Conservation (phyloP, 805 yeast genomes). For the Starmerella cellae region DNA sequence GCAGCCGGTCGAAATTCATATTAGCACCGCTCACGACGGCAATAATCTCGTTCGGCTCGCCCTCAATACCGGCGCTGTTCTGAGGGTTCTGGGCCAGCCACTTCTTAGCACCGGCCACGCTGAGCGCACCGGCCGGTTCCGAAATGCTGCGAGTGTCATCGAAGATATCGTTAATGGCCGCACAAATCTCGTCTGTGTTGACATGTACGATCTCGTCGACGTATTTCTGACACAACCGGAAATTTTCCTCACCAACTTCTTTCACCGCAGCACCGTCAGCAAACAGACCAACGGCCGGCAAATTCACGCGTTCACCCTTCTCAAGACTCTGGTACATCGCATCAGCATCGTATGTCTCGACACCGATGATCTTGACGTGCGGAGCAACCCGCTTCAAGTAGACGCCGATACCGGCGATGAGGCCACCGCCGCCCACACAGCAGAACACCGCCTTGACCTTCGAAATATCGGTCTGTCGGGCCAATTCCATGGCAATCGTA, state of each 20-base stretch:
- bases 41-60: constrained; percentile 54
- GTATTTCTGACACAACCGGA: constrained; percentile 57
- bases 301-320: constrained; percentile 39
- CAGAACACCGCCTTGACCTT: constrained; percentile 77
- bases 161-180: constrained; percentile 92
- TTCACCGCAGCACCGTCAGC: constrained; percentile 99
- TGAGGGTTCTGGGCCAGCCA: constrained; percentile 50
- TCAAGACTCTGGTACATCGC: constrained; percentile 68
- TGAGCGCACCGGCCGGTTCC: constrained; percentile 94
- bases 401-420: constrained; percentile 79
- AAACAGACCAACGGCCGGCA: constrained; percentile 78
- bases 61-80: constrained; percentile 35
- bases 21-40: constrained; percentile 93
- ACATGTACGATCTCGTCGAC: constrained; percentile 86
- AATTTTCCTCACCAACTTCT: constrained; percentile 79
- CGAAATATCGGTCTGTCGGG: constrained; percentile 70
- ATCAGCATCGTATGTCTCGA: constrained; percentile 90
- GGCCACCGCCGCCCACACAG: constrained; percentile 96
- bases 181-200: constrained; percentile 85
- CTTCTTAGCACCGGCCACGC: constrained; percentile 88
- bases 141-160: constrained; percentile 88
- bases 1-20: constrained; percentile 90
- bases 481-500: constrained; percentile 83
- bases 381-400: constrained; percentile 93
- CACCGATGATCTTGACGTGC: constrained; percentile 91